Conservation (phyloP, 805 yeast species). For the Scheffersomyces amazonensis region DNA sequence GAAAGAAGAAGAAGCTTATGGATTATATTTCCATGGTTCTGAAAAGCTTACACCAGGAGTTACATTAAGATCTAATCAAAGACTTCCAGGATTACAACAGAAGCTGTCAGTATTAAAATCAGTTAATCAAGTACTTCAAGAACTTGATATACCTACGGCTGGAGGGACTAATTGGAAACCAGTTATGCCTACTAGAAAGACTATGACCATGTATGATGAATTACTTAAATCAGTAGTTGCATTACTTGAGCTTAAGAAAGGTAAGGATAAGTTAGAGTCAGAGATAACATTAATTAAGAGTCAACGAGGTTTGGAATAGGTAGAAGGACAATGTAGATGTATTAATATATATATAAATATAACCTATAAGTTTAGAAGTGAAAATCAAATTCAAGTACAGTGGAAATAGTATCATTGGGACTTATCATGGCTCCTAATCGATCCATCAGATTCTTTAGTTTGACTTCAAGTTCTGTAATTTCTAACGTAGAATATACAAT, state of each 20-base stretch:
- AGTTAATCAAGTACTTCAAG: constrained; percentile 64
- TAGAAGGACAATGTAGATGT: too few relatives aligned
- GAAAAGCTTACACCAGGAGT: constrained; percentile 81
- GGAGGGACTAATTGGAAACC: constrained; percentile 61
- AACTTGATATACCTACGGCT: constrained; percentile 68
- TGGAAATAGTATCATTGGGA: neutral
- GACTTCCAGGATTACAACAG: constrained; percentile 42
- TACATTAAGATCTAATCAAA: constrained; percentile 65
- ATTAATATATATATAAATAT: too few relatives aligned
- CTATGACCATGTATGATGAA: constrained; percentile 74
- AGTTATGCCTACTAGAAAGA: constrained; percentile 79
- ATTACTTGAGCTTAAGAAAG: constrained; percentile 79
- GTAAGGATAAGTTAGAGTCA: constrained; percentile 81
- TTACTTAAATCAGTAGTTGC: constrained; percentile 66
- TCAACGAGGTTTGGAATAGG: constrained; percentile 31
- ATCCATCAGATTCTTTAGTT: neutral
- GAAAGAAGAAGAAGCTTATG: constrained; percentile 82
- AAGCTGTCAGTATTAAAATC: constrained; percentile 80
- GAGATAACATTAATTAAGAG: constrained; percentile 52
- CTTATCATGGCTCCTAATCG: neutral
- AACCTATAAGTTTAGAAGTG: neutral
- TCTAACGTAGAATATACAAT: neutral
- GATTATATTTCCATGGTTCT: constrained; percentile 69
- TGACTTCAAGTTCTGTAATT: neutral
- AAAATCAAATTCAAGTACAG: constrained; percentile 2